Evolutionary conservation across 768 basidiomycete genomes (phyloP).

Genomic region (Calocybe cyanea): DNA sequence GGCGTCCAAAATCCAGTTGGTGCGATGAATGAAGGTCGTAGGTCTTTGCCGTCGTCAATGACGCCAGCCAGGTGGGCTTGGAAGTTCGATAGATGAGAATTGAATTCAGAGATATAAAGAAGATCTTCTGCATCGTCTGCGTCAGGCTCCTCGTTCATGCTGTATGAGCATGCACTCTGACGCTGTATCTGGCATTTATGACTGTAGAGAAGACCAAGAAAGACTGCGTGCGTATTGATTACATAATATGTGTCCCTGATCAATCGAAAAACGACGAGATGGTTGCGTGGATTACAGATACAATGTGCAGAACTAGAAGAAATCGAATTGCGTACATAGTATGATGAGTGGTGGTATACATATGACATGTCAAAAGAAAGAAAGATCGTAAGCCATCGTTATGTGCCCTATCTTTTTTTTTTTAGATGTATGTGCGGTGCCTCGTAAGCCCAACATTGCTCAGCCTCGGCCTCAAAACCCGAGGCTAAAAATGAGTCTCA

Average conservation of each 20-base stretch:
- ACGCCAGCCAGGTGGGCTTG: conserved; percentile 34
- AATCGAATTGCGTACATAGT: neutral
- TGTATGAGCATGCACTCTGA: conserved; percentile 11
- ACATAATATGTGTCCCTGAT: conserved; percentile 1
- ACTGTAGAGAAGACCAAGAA: neutral
- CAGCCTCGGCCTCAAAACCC: too few species aligned
- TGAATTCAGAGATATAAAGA: conserved; percentile 24
- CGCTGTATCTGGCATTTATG: conserved; percentile 7
- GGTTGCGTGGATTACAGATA: too few species aligned
- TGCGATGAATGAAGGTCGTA: conserved; percentile 31
- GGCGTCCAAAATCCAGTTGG: conserved; percentile 56
- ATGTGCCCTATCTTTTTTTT: neutral
- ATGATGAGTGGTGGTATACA: conserved; percentile 2
- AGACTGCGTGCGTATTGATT: neutral
- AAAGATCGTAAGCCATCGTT: conserved; percentile 2
- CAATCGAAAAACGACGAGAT: neutral
- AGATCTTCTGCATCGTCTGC: conserved; percentile 8
- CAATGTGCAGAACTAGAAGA: neutral
- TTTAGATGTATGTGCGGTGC: too few species aligned
- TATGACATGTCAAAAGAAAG: neutral
- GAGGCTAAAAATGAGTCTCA: neutral
- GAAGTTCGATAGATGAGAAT: conserved; percentile 29
- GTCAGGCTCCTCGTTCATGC: conserved; percentile 18
- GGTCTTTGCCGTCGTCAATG: conserved; percentile 19
- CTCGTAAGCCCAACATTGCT: too few species aligned